Evolutionary conservation across 768 basidiomycete species (phyloP), one percentile per base, ranked within the genome.

Genomic region (Plicaturopsis crispa): DNA sequence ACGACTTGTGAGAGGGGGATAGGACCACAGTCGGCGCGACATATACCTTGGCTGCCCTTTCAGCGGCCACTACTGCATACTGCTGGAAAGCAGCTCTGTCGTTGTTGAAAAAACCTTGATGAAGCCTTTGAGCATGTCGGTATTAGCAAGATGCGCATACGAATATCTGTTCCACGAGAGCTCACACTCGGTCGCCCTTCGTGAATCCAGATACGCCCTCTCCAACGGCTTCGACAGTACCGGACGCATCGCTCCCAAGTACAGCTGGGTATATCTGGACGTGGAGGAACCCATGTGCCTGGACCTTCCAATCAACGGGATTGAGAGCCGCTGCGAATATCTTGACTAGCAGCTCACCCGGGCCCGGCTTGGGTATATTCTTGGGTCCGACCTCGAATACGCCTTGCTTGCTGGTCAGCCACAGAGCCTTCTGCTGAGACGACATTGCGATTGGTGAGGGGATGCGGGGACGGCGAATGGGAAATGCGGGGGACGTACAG

Each of bases 1-100:
- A 11, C 36, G 18, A 19, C 12, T 17, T 10, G 16, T 8, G 36
- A 33, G 34, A 21, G n/a, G 19, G 11, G 37, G 51, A n/a, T 44
- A 46, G 34, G 33, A 46, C 36, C 6, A 32, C 46, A 2, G 18
- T 8, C 17, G 24, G 18, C 35, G 18, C 21, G 17, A 36, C 34
- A 33, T 37, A 24, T 37, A 66, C 70, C 57, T 67, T 73, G 8
- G 65, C 48, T 5, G 62, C 52, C 24, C 63, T 61, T 31, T 63
- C 53, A n/a, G 64, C 66, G 16, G 60, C 53, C 5, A 58, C 57
- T 7, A 70, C 52, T 21, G 65, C 50, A 45, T 67, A 72, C 49
- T 70, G 63, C 46, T 76, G 75, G 45, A 63, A 72, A 6, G 58
- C 56, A 24, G 58, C 61, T 43, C 49, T 42, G 20, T 63, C 60